Percentiles rank a stretch among this genome's conserved stretches.
Conservation (phyloP, 305 asterid genomes). For the Ajuga reptans region DNA sequence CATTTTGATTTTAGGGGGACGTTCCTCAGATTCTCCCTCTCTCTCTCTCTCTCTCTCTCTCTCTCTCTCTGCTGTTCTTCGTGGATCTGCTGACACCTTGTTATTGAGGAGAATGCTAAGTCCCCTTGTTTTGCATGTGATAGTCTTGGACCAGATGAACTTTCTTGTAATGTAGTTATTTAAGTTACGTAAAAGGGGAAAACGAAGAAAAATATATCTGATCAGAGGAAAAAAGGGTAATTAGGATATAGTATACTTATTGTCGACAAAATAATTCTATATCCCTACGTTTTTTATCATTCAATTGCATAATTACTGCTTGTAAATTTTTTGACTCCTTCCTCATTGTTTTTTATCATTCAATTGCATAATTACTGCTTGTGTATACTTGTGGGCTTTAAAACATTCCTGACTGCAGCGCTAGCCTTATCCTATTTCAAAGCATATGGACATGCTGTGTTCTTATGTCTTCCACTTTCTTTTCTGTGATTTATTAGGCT, state of each 20-base stretch:
- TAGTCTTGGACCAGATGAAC: conserved; percentile 1
- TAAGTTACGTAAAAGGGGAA: not conserved
- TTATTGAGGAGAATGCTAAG: not conserved
- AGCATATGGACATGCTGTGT: not conserved
- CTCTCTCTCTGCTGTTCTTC: not conserved
- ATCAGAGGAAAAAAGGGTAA: not conserved
- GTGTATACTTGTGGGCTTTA: conserved; percentile 1
- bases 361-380: conserved; percentile 14
- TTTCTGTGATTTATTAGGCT: conserved; percentile 50
- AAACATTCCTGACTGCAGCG: conserved; percentile 3
- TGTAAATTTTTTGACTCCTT: conserved; percentile 12
- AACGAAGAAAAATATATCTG: not conserved
- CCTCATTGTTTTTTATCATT: conserved; percentile 8
- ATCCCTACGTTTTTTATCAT: not conserved
- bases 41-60: not conserved
- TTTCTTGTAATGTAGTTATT: conserved; percentile 6
- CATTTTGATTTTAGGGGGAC: not conserved
- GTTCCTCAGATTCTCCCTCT: not conserved
- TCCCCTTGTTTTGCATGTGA: not conserved
- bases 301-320: conserved; percentile 8
- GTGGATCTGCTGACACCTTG: not conserved
- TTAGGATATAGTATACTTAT: not conserved
- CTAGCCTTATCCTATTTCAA: not conserved
- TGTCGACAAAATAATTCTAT: not conserved
- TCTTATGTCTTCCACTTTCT: conserved; percentile 23